These are phyloP conservation scores for Pseudogymnoascus sp. DNA, from an alignment of 2,329 filamentous ascomycete species.

Conservation along the genomic window DNA sequence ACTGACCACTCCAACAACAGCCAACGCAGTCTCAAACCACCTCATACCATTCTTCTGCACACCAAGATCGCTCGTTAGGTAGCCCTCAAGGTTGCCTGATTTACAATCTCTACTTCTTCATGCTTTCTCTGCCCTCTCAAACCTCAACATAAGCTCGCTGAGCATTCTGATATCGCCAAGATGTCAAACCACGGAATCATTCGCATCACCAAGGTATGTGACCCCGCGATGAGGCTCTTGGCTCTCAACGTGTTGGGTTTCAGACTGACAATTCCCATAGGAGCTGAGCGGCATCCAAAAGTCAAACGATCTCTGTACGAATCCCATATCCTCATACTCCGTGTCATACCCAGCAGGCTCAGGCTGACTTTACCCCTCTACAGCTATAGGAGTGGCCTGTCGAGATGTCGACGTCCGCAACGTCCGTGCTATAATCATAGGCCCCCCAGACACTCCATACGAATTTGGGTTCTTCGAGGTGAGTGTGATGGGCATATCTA, in stretches of 20 bases:
- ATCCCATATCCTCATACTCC: slow-evolving; percentile 4
- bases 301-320: slow-evolving; percentile 72
- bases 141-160: not conserved
- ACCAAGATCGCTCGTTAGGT: not conserved
- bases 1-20: not conserved
- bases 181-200: slow-evolving; percentile 85
- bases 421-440: slow-evolving; percentile 80
- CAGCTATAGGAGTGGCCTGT: slow-evolving; percentile 80
- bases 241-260: not conserved
- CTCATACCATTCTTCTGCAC: not conserved
- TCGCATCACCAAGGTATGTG: slow-evolving; percentile 69
- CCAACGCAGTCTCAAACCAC: not conserved
- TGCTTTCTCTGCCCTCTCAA: not conserved
- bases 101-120: not conserved
- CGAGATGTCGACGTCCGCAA: slow-evolving; percentile 82
- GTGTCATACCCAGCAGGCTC: not conserved
- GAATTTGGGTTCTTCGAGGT: slow-evolving; percentile 98
- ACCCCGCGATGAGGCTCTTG: slow-evolving; percentile 16
- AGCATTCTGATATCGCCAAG: slow-evolving; percentile 17
- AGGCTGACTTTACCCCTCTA: slow-evolving; percentile 10
- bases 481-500: slow-evolving; percentile 21
- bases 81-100: not conserved
- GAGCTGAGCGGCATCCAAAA: slow-evolving; percentile 82
- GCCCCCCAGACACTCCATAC: slow-evolving; percentile 89
- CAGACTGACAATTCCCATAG: slow-evolving; percentile 41